Base-by-base conservation (phyloP, 306 rosid genomes). In the Malus orientalis region DNA sequence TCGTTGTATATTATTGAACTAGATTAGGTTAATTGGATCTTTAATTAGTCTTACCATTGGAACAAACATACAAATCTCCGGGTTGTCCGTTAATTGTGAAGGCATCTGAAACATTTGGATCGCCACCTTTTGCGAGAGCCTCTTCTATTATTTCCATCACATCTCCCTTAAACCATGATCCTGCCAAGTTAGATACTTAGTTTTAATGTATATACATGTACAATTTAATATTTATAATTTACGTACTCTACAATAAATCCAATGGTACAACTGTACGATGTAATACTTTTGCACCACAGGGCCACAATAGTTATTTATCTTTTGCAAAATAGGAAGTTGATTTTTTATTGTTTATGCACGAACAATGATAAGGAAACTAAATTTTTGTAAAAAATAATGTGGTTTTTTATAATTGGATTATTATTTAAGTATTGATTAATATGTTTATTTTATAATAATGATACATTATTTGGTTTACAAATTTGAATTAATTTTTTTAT, bases 1-100 rank as follows among this genome's bases (percentile, higher is more conserved):
- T 49, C 64, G 2, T 2, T 11, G 30, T 14, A 60, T 12, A 12
- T 12, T 60, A 60, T 60, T 60, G 27, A 25, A n/a, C 29, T 22
- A 22, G 30, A 58, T 58, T 58, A 58, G 7, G 6, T n/a, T 57
- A n/a, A 19, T 30, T 7, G 22, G 4, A 63, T 30, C 22, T 29
- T 16, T 63, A 18, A 64, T 23, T 27, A 61, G 25, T 23, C 29
- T 60, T 20, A 74, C 77, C 77, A 20, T 29, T 44, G 20, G 77
- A 74, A 36, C 77, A 74, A 29, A 1, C 1, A 33, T 74, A 74
- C 3, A 74, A 74, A 14, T 44, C 77, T 59, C 85, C 85, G 3
- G 82, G 85, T 33, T 78, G 77, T 13, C 85, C 85, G 45, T 82
- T 82, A 30, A 82, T 82, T 0, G 80, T 69, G 64, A 32, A 74